Evolutionary conservation across 2,329 filamentous ascomycete genomes (phyloP), one percentile per base, ranked within the genome.

Genomic region (Neocucurbitaria cava): DNA sequence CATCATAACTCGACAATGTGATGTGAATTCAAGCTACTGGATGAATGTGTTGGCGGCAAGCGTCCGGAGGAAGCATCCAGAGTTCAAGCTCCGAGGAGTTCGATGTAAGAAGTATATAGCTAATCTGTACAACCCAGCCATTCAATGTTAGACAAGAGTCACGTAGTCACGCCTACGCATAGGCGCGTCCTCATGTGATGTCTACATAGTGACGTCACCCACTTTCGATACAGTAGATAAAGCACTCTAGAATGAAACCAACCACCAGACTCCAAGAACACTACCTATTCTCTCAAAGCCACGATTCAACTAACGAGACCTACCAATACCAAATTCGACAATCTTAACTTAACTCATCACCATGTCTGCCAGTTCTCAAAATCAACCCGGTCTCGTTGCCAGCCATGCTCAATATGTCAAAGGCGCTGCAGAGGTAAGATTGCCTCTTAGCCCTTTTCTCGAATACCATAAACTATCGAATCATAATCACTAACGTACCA

Each of bases 341-440:
- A 35, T 24, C 44, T 40, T n/a, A n/a, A n/a, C n/a, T 44, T 36
- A 18, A 38, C 20, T 33, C 5, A 8, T 47, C 54, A 59, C 49
- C 28, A 70, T 69, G 68, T 69, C 70, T 5, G 59, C 62, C 26
- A 61, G 64, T 49, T 62, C 66, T 54, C 61, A 65, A 52, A 66
- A 68, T 56, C 78, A 85, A 56, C 84, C 87, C 18, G 82, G 86
- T 40, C 85, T 91, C 59, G 68, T 90, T 39, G 79, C 82, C 54
- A 82, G 83, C 38, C 88, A 90, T 70, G 86, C 81, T 28, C 85
- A 89, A 68, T 91, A 89, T 66, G 81, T 85, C 66, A 90, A 90
- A 68, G 88, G 88, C 47, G 85, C 85, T 6, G 83, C 85, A 50
- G 86, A 89, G 77, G 88, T 87, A 74, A n/a, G 52, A 75, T 24